Evolutionary conservation across 768 basidiomycete species (phyloP), one percentile per base, ranked within the genome.

Genomic region (Nidularia pulvinata): DNA sequence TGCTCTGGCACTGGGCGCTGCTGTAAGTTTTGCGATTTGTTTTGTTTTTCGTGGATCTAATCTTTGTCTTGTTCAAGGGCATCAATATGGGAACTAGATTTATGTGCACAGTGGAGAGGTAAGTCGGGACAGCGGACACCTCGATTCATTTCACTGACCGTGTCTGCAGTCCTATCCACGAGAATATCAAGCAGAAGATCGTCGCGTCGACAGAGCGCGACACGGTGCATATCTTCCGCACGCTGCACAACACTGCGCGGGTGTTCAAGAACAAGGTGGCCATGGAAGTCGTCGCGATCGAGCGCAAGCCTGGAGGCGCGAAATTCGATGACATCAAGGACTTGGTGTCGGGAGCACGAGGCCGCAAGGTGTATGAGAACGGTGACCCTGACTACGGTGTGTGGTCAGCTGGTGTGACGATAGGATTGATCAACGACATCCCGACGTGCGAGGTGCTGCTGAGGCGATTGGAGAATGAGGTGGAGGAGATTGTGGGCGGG

Each of bases 61-160:
- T n/a, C n/a, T n/a, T n/a, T n/a, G n/a, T n/a, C n/a, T n/a, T n/a
- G n/a, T n/a, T n/a, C n/a, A n/a, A 92, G 86, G 95, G 93, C 44
- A 78, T 89, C 10, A 96, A 95, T 63, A 91, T 94, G 89, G 95
- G 79, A 10, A 95, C 94, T 7, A 83, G 93, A 5, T 95, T 97
- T 74, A 89, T 96, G 91, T 91, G 89, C 67, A 95, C 93, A 1
- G 83, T 86, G 9, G 94, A 97, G 68, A 84, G 86, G 83, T 86
- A 62, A 47, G 68, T 61, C 9, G 37, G 11, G 22, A 7, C n/a
- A n/a, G 33, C 50, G 6, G 5, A 22, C 33, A 22, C 7, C n/a
- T 14, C 6, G 39, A 16, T 7, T 14, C 11, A 9, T 19, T 14
- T 10, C 16, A 10, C 44, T 9, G 32, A 33, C 30, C 34, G 36